Evolutionary conservation across 2,329 filamentous ascomycete genomes (phyloP), one percentile per base, ranked within the genome.

Genomic region (Capronia coronata): DNA sequence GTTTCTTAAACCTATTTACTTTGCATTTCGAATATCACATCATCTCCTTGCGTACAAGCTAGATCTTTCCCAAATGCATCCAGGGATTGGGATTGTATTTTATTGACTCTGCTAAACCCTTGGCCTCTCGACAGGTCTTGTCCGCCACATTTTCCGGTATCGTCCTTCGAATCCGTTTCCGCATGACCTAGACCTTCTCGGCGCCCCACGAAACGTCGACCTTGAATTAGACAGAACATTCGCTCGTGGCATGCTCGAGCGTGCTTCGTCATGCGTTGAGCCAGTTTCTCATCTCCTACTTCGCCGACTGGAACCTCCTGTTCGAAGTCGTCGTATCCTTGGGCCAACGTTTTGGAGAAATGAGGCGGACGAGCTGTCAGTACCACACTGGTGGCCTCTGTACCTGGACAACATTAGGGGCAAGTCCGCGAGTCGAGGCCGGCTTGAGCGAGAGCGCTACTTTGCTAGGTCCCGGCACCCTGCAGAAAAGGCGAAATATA

Each of bases 221-320:
- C 41, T n/a, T 19, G 16, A 10, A 21, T 22, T 22, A 29, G 8
- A n/a, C 25, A 30, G 23, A 25, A 16, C 21, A 39, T 39, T 35
- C 30, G 14, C 18, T 46, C 37, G 65, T 68, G 72, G 68, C 64
- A 75, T 75, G 73, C 71, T 75, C 62, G 72, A 75, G 71, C 71
- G 72, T 63, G 68, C 72, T 59, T 66, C 69, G 52, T 67, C 70
- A 67, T 72, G 68, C 62, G 65, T 75, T 63, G 72, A 75, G 64
- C 71, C 65, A 66, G 71, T 71, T 61, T 70, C 71, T 60, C 67
- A 71, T 64, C 67, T 68, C 65, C 62, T 73, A 54, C 62, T 71
- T 54, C 66, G 65, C 56, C 65, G 68, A 54, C 59, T 68, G 46
- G 66, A 67, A 52, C 61, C 62, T 48, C 62, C 64, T n/a, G 57